Base-by-base conservation (phyloP, 2,329 filamentous ascomycete species). In the Sarocladiaceae sp. region DNA sequence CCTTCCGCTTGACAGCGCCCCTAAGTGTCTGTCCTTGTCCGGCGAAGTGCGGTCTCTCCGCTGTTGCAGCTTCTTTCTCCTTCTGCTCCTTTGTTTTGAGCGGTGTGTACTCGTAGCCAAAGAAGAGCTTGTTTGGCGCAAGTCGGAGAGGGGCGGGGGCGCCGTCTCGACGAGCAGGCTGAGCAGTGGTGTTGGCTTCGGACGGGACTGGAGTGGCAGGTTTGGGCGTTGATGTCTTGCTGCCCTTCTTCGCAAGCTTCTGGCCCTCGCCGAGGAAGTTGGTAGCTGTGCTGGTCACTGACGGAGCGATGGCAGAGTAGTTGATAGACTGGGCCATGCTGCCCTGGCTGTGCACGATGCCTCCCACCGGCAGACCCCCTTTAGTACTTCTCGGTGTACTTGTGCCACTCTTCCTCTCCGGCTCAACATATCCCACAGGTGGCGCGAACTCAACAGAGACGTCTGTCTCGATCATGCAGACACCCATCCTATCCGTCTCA, bases 301-400 rank as follows among this genome's bases (percentile, higher is more conserved):
- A 82, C 1, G 93, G 90, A 1, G 89, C 88, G 53, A 98, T 95
- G 24, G 89, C 79, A 43, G 81, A 78, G 65, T 97, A 98, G 70
- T 96, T 96, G 71, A 98, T 97, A n/a, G 88, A 80, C 57, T 95
- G 88, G 1, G 93, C 90, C 93, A 98, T 98, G 48, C 83, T 90
- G 10, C 93, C 93, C 55, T 95, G 87, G 49, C 74, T 80, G 63
- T 94, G 89, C 19, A 96, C 64, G 13, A 85, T 67, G 4, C 90
- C 88, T 21, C 88, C 85, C 2, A 78, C 70, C 6, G 84, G 83
- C 48, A 85, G 63, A 11, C 79, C 79, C 45, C 78, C 76, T 1
- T 74, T 70, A 42, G 82, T 70, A 56, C 85, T 93, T 42, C 82
- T 72, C 2, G 90, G 89, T 13, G 90, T 95, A 65, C 83, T 91